Conservation (phyloP, 192 early-diverging fungal genomes). For the Coemansia sp. region DNA sequence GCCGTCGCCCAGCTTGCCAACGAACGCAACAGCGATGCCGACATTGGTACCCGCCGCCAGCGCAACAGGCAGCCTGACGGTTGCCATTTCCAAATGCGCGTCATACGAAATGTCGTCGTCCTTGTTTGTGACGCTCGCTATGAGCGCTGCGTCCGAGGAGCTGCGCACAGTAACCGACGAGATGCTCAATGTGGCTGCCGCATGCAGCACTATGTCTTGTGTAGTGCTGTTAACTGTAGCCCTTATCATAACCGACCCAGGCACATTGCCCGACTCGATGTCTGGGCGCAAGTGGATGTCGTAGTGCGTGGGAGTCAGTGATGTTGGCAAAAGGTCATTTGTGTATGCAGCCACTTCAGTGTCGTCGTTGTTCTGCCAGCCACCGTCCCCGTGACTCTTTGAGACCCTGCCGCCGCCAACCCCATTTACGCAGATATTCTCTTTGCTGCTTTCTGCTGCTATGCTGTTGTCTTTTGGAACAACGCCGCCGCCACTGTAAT, state of each 20-base stretch:
- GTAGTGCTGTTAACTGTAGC: constrained; percentile 55
- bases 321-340: constrained; percentile 68
- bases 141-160: neutral
- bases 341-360: neutral
- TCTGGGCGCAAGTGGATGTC: constrained; percentile 74
- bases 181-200: constrained; percentile 57
- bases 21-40: constrained; percentile 58
- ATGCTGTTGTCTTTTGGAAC: neutral
- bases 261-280: constrained; percentile 68
- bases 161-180: constrained; percentile 10
- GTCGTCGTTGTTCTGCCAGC: neutral
- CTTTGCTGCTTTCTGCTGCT: neutral
- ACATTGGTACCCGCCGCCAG: constrained; percentile 40
- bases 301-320: constrained; percentile 78
- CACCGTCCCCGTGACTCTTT: constrained; percentile 5
- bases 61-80: constrained; percentile 31
- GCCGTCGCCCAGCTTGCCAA: constrained; percentile 65
- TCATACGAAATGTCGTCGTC: constrained; percentile 12
- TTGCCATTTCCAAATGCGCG: constrained; percentile 45
- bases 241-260: constrained; percentile 67
- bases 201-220: constrained; percentile 61
- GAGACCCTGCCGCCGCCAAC: neutral
- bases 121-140: neutral
- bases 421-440: neutral
- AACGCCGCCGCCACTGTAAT: neutral